Percentiles rank a stretch among this genome's conserved stretches.
These are phyloP conservation scores for Vitis hybrid DNA, from an alignment of 177 flowering plant genomes.

Conservation along the genomic window DNA sequence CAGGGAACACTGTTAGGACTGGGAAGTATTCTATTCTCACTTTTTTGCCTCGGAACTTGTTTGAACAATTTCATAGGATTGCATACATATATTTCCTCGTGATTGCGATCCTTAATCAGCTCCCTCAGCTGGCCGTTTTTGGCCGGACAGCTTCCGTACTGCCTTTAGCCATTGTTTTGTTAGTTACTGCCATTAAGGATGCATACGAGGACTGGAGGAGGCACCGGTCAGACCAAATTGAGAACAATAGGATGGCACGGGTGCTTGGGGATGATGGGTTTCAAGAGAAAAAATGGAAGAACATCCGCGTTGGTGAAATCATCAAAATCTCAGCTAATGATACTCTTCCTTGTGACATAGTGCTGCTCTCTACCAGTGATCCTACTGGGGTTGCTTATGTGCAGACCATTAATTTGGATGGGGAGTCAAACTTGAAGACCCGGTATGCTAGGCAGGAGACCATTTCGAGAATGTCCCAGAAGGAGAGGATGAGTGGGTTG, in stretches of 20 bases:
- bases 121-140: constrained; percentile 94
- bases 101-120: constrained; percentile 91
- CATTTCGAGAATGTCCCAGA: constrained; percentile 50
- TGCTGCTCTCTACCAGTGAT: constrained; percentile 87
- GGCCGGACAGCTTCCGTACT: constrained; percentile 80
- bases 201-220: constrained; percentile 93
- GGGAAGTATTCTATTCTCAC: constrained; percentile 72
- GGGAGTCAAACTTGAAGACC: constrained; percentile 95
- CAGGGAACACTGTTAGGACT: constrained; percentile 68
- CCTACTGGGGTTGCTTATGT: constrained; percentile 93
- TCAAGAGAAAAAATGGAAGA: constrained; percentile 71
- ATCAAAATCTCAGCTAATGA: constrained; percentile 67
- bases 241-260: constrained; percentile 72
- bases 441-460: constrained; percentile 97
- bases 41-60: constrained; percentile 87
- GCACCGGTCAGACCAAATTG: constrained; percentile 77
- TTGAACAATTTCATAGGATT: constrained; percentile 93
- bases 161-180: constrained; percentile 80
- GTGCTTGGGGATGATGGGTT: constrained; percentile 60
- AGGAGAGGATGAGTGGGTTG: constrained; percentile 54
- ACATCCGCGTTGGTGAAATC: constrained; percentile 81
- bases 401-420: constrained; percentile 94
- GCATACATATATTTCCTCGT: constrained; percentile 94
- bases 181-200: constrained; percentile 89
- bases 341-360: constrained; percentile 92